Evolutionary conservation across 176 grass and related monocot genomes (phyloP).

Genomic region (Eragrostis curvula): DNA sequence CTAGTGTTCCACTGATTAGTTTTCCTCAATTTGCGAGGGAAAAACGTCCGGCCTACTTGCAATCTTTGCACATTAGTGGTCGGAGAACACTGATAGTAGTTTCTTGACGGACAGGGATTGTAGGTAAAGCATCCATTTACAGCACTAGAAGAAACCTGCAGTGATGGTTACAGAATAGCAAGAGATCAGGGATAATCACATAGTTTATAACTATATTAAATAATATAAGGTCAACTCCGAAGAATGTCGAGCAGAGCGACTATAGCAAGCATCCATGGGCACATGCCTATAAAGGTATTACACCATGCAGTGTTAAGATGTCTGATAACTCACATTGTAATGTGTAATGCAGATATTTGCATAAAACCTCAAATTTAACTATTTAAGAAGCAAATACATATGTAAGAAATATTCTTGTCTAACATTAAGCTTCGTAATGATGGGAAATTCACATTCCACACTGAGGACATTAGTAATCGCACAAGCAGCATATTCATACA

Average conservation of each 20-base stretch:
- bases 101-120: constrained; percentile 31
- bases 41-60: constrained; percentile 27
- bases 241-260: neutral
- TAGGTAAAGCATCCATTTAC: constrained; percentile 40
- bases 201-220: neutral
- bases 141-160: constrained; percentile 52
- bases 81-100: constrained; percentile 22
- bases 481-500: neutral
- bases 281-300: neutral
- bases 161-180: neutral
- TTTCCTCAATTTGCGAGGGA: constrained; percentile 51
- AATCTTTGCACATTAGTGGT: constrained; percentile 33
- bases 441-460: constrained; percentile 5
- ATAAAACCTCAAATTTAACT: neutral
- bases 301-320: neutral
- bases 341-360: neutral
- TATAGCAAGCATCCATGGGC: neutral
- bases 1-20: constrained; percentile 9
- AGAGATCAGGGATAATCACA: neutral
- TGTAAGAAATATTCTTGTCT: neutral
- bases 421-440: neutral
- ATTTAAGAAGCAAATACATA: neutral
- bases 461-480: neutral
- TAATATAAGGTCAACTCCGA: neutral
- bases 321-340: neutral